Evolutionary conservation across 179 eudicot species (phyloP), one percentile per base, ranked within the genome.

Genomic region (Silene coronaria): DNA sequence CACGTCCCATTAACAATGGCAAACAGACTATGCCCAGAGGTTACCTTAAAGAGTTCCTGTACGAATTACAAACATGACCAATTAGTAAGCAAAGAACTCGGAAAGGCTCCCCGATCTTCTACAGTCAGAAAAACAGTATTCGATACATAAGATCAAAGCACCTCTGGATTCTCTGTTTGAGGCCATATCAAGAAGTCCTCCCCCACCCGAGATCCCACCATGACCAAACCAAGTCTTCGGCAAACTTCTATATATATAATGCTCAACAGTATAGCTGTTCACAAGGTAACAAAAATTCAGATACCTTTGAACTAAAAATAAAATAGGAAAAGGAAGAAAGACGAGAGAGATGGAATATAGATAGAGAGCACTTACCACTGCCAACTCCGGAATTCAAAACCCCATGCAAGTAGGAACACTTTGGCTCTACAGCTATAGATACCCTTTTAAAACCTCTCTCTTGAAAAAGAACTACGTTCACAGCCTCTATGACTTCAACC

Each of bases 181-280:
- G 98, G 98, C 98, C 98, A 93, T 84, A 93, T 93, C 81, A 93
- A 82, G 82, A 91, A 93, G 69, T 93, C 97, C 82, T 91, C 97
- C 76, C 97, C 98, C 77, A 93, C 97, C 75, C 91, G 90, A 84
- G 98, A 91, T 76, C 98, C 98, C 74, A 93, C 82, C 81, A 93
- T 87, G 55, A 88, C 90, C 82, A 93, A 84, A 82, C 94, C 91
- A 82, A 93, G 98, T 85, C 97, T 90, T 75, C 80, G 93, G 81
- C 98, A 91, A 81, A 93, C 91, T 79, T 93, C 98, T 66, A 91
- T 86, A 70, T 93, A 93, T 64, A 93, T 91, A 46, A 91, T 83
- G 82, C 96, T 91, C 82, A 93, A 87, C 80, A 93, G 79, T 83
- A 93, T 87, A 74, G 96, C 98, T 93, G 98, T 80, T 78, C 77